These are phyloP conservation scores for Trichosporon sp. DNA, from an alignment of 1,284 basidiomycete genomes.

Conservation along the genomic window DNA sequence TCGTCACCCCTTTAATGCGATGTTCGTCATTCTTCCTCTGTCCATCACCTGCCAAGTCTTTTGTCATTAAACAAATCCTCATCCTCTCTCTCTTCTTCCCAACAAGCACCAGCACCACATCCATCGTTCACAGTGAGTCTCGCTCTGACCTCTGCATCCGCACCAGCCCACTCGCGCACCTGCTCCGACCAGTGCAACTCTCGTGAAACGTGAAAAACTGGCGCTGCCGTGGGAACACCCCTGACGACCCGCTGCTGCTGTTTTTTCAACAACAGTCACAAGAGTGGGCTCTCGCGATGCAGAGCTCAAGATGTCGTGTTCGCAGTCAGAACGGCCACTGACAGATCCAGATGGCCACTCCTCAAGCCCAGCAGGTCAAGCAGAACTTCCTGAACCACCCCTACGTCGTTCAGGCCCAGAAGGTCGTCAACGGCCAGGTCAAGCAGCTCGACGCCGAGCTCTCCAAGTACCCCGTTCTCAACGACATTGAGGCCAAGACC, in stretches of 20 bases:
- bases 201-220: constrained; percentile 3
- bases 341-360: constrained; percentile 36
- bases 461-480: constrained; percentile 81
- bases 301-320: neutral
- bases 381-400: constrained; percentile 69
- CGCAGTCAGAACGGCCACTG: neutral
- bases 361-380: constrained; percentile 47
- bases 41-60: constrained; percentile 3
- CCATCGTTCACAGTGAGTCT: neutral
- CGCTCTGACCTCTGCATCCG: neutral
- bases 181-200: neutral
- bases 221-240: constrained; percentile 1
- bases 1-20: constrained; percentile 7
- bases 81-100: neutral
- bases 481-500: constrained; percentile 79
- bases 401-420: constrained; percentile 69
- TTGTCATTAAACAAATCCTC: constrained; percentile 5
- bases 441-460: constrained; percentile 94
- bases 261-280: neutral
- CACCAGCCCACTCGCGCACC: neutral
- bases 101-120: neutral
- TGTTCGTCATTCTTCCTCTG: constrained; percentile 6
- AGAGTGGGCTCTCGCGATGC: neutral
- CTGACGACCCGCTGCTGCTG: neutral
- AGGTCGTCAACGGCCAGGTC: constrained; percentile 69